Conservation (phyloP, 805 yeast genomes). For the Wickerhamomyces pijperi region DNA sequence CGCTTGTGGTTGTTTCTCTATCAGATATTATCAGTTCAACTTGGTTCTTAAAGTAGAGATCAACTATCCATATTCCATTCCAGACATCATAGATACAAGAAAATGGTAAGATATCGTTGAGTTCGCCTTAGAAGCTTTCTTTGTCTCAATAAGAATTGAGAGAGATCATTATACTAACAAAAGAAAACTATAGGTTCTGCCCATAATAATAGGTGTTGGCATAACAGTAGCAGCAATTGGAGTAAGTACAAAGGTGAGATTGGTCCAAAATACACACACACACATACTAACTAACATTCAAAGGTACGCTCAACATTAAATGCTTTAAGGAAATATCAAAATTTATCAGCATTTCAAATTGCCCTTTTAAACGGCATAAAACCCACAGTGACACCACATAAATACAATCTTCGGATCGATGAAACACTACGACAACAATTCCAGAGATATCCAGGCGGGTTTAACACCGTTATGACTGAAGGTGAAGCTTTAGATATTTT, state of each 20-base stretch:
- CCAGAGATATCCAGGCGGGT: conserved; percentile 46
- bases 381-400: conserved; percentile 5
- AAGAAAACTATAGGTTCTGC: conserved; percentile 26
- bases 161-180: not conserved
- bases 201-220: conserved; percentile 44
- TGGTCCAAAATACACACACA: not conserved
- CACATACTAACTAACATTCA: not conserved
- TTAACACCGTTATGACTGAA: conserved; percentile 54
- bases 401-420: conserved; percentile 9
- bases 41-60: too few species aligned
- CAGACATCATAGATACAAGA: too few species aligned
- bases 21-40: too few species aligned
- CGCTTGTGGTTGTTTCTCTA: too few species aligned
- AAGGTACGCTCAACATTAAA: conserved; percentile 20
- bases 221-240: conserved; percentile 41
- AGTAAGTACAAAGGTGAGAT: conserved; percentile 16
- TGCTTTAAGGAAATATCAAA: conserved; percentile 21
- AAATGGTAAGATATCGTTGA: too few species aligned
- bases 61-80: too few species aligned
- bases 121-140: not conserved
- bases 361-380: conserved; percentile 29
- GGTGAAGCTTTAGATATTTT: conserved; percentile 59
- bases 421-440: conserved; percentile 19
- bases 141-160: too few species aligned
- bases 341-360: conserved; percentile 25